Base-by-base conservation (phyloP, 345 rosid species). In the Turnera subulata region DNA sequence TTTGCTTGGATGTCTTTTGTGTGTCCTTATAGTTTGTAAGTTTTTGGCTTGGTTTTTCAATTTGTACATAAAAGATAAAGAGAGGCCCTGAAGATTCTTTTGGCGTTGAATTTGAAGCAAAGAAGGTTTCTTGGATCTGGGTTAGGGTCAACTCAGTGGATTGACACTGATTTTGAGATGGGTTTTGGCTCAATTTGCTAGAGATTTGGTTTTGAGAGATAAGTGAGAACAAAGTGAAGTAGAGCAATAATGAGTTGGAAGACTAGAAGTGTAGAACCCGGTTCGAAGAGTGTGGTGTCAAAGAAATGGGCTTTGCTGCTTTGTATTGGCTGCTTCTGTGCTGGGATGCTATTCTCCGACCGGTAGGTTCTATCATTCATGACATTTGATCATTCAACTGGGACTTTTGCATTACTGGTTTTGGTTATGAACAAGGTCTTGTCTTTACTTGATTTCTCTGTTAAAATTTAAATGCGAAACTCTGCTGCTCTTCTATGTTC, bases 311-410 rank as follows among this genome's bases (percentile, higher is more conserved):
- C 88, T 56, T 60, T 86, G 37, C 63, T 89, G 65, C 78, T 93
- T 71, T 93, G 96, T 65, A 72, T 89, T 63, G 94, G 95, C 23
- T 89, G 94, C 79, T 86, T 92, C 76, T 89, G 93, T 68, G 86
- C 84, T 4, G 98, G 98, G 60, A 76, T 85, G 84, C 82, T 92
- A 55, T 89, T 92, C 78, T 86, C 96, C 47, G 85, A 77, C 68
- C 74, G 88, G 91, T 85, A 59, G 62, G 17, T 63, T 62, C 38
- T 29, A 33, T 38, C 26, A 32, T 56, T 46, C 58, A 12, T 20
- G 17, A 54, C 45, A 10, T 53, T 47, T 56, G n/a, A 33, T 55
- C 15, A 18, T 42, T 20, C 6, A 45, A 21, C 52, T 43, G 13
- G 18, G 1, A 13, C 5, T 29, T 29, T 29, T 24, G 50, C 35